Percentiles rank a stretch among this genome's conserved stretches.
These are phyloP conservation scores for Fusarium tjaetaba DNA, from an alignment of 2,329 filamentous ascomycete genomes.

Conservation along the genomic window DNA sequence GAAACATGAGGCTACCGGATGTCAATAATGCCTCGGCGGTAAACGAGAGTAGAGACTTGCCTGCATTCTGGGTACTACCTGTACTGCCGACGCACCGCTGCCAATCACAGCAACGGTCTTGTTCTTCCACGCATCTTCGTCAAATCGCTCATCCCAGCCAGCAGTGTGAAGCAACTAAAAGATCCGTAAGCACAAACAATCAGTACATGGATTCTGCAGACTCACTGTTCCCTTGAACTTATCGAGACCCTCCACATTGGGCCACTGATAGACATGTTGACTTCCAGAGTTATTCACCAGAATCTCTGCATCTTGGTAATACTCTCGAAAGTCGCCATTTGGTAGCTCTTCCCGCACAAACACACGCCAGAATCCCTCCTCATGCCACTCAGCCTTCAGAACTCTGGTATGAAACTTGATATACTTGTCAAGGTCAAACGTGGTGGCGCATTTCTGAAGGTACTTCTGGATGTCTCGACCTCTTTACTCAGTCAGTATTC, in stretches of 20 bases:
- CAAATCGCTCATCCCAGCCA: background rate
- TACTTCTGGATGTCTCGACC: background rate
- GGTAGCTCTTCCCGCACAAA: background rate
- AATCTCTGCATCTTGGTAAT: background rate
- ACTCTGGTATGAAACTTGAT: background rate
- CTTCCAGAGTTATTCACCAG: background rate
- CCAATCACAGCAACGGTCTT: background rate
- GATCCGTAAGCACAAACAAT: no score
- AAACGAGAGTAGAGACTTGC: rapidly evolving
- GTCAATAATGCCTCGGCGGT: rapidly evolving
- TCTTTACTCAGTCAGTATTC: background rate
- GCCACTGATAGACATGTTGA: background rate
- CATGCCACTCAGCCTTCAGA: background rate
- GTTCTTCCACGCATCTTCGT: background rate
- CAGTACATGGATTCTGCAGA: no score
- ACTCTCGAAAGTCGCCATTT: background rate
- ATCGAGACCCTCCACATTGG: background rate
- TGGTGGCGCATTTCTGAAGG: background rate
- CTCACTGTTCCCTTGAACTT: background rate
- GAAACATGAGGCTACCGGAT: background rate
- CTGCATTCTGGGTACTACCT: background rate
- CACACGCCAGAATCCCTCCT: background rate
- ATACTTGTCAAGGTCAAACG: background rate
- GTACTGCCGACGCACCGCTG: background rate
- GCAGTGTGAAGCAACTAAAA: background rate